Evolutionary conservation across 345 rosid species (phyloP).

Genomic region (Mercurialis annua): DNA sequence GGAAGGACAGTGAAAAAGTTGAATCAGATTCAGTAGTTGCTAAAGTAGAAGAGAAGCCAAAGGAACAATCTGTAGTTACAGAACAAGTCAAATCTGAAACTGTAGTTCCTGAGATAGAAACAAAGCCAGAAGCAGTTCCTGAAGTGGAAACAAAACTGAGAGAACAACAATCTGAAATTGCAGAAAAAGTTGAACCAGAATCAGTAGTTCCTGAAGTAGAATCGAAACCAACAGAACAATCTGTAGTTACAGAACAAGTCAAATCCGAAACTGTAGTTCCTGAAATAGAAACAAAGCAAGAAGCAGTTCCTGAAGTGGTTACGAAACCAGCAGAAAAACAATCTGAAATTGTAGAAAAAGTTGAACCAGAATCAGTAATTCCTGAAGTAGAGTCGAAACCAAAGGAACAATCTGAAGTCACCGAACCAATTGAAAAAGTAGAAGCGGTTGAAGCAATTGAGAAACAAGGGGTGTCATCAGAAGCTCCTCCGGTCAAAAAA

Average conservation of each 20-base stretch:
- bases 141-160: background rate
- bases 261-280: background rate
- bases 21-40: background rate
- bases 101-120: background rate
- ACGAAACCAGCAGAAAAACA: too few relatives aligned
- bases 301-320: background rate
- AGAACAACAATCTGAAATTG: background rate
- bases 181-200: background rate
- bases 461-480: conserved; percentile 2
- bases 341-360: too few relatives aligned
- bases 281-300: background rate
- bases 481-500: background rate
- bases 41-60: background rate
- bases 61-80: background rate
- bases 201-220: background rate
- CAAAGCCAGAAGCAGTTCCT: background rate
- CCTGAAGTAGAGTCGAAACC: background rate
- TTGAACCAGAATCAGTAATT: conserved; percentile 4
- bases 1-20: background rate
- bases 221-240: background rate
- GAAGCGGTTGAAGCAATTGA: background rate
- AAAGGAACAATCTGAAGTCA: background rate
- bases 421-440: background rate
- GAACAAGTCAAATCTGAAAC: background rate
- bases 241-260: background rate